Evolutionary conservation across 768 basidiomycete species (phyloP).

Genomic region (Tremella yokohamensis): DNA sequence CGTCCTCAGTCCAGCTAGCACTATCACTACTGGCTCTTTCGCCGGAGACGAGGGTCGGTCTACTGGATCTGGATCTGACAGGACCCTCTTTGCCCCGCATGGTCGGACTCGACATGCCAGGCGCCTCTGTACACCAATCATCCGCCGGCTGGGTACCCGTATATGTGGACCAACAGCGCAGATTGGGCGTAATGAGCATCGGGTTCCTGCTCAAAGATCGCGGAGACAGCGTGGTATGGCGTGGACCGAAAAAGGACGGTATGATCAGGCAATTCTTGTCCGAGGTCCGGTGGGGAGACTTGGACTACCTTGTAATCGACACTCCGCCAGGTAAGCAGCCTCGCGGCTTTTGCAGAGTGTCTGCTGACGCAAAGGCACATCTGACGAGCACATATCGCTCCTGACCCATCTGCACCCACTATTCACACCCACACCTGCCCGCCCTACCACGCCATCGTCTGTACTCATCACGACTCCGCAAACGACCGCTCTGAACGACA

Average conservation of each 20-base stretch:
- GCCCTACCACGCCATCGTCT: constrained; percentile 62
- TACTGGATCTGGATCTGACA: constrained; percentile 89
- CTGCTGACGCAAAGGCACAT: constrained; percentile 68
- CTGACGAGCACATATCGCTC: constrained; percentile 95
- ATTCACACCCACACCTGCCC: constrained; percentile 52
- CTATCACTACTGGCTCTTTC: constrained; percentile 70
- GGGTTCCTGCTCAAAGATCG: constrained; percentile 87
- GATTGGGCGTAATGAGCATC: constrained; percentile 92
- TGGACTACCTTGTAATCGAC: constrained; percentile 92
- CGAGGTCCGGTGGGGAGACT: constrained; percentile 95
- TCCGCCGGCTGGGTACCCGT: constrained; percentile 98
- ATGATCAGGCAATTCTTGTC: constrained; percentile 97
- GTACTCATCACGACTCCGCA: constrained; percentile 97
- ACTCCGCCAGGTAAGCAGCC: constrained; percentile 84
- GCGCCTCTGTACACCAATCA: constrained; percentile 80
- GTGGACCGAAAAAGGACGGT: constrained; percentile 98
- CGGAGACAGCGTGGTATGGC: constrained; percentile 93
- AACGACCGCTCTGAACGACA: constrained; percentile 90
- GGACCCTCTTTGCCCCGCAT: constrained; percentile 93
- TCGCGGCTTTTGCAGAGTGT: not conserved
- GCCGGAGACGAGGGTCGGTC: constrained; percentile 69
- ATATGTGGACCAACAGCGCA: constrained; percentile 74
- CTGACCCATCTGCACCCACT: constrained; percentile 88
- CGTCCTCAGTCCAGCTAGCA: constrained; percentile 84
- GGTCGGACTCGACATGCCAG: constrained; percentile 69